Evolutionary conservation across 148 eudicot species (phyloP).

Genomic region (Salicornia ramosissima): DNA sequence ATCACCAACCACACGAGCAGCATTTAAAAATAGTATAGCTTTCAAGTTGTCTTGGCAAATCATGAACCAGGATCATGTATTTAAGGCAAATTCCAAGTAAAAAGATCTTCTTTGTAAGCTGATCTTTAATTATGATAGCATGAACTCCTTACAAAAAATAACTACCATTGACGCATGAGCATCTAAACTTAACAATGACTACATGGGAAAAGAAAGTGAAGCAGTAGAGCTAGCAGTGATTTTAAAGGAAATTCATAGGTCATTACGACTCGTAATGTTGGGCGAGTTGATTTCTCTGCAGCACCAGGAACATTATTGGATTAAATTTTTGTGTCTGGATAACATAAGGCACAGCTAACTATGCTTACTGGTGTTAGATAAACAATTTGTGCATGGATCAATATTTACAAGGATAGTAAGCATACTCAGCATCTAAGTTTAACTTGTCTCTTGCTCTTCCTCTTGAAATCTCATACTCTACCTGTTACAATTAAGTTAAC

Average conservation of each 20-base stretch:
- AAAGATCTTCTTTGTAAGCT: not conserved
- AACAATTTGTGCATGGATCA: constrained; percentile 8
- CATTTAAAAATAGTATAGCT: not conserved
- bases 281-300: constrained; percentile 1
- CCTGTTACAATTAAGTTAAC: constrained; percentile 41
- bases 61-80: not conserved
- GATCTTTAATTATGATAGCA: not conserved
- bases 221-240: not conserved
- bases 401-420: constrained; percentile 19
- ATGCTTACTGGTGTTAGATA: not conserved
- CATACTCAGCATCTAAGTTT: constrained; percentile 82
- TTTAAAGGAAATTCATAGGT: not conserved
- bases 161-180: not conserved
- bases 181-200: not conserved
- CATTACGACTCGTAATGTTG: not conserved
- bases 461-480: constrained; percentile 66
- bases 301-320: not conserved
- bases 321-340: not conserved
- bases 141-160: not conserved
- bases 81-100: not conserved
- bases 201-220: not conserved
- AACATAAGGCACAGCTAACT: not conserved
- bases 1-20: no score
- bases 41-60: not conserved
- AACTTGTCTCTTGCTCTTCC: constrained; percentile 66